A percentile compares a stretch with the other conserved stretches of the same genome.
Conservation (phyloP, 2,329 filamentous ascomycete species). For the Didymellaceae sp. region DNA sequence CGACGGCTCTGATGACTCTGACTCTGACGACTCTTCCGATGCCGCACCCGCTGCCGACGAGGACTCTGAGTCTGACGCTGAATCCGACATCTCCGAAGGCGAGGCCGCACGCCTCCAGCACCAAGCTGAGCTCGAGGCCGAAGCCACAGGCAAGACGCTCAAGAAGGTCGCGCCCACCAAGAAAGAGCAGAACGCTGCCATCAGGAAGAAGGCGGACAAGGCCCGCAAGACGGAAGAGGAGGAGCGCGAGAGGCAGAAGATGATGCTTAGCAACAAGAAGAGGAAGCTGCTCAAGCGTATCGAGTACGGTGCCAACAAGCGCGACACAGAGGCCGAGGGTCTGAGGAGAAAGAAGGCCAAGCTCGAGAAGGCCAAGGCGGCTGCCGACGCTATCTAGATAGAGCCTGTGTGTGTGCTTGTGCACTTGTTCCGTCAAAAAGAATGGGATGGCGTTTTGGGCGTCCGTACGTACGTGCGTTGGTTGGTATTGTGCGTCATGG, state of each 20-base stretch:
- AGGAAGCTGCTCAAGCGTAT: constrained; percentile 97
- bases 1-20: constrained; percentile 51
- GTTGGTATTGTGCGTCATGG: background rate
- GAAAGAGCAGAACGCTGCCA: constrained; percentile 70
- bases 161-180: constrained; percentile 45
- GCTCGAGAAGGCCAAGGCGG: constrained; percentile 68
- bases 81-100: constrained; percentile 59
- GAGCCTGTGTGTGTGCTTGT: background rate
- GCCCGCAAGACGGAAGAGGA: constrained; percentile 73
- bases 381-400: constrained; percentile 30
- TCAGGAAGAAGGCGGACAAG: constrained; percentile 70
- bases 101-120: constrained; percentile 70
- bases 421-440: constrained; percentile 13
- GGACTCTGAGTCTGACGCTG: constrained; percentile 58
- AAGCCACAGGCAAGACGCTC: constrained; percentile 74
- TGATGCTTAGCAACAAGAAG: constrained; percentile 99
- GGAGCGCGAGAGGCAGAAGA: constrained; percentile 90
- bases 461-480: background rate
- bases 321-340: constrained; percentile 87
- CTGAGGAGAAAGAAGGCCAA: constrained; percentile 88
- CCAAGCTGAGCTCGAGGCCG: constrained; percentile 90
- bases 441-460: constrained; percentile 11
- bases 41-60: constrained; percentile 47
- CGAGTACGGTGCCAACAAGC: constrained; percentile 92
- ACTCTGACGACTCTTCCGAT: constrained; percentile 53